Conservation (phyloP, 768 basidiomycete species). For the Neoboletus brunneissimus region DNA sequence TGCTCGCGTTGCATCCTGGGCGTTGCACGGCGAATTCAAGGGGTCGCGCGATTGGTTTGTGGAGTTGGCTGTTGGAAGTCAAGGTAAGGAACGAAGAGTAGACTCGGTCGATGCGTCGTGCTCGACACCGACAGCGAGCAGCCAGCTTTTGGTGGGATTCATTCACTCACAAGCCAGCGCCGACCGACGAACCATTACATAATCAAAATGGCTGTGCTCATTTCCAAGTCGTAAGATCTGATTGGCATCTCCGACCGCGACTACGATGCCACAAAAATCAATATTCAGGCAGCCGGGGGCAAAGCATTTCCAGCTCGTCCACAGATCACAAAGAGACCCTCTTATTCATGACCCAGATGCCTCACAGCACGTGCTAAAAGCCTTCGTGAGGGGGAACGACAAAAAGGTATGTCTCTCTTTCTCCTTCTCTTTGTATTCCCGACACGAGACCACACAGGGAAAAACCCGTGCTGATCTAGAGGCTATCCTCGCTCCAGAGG, state of each 20-base stretch:
- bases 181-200: conserved; percentile 32
- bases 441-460: conserved; percentile 47
- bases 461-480: conserved; percentile 84
- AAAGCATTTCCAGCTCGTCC: conserved; percentile 95
- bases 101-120: conserved; percentile 14
- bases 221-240: background rate
- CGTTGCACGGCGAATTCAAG: conserved; percentile 5
- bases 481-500: conserved; percentile 45
- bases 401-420: conserved; percentile 49
- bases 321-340: conserved; percentile 93
- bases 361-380: conserved; percentile 83
- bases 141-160: conserved; percentile 23
- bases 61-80: background rate
- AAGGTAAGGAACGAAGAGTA: conserved; percentile 3
- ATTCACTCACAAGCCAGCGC: conserved; percentile 22
- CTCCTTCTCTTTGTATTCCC: background rate
- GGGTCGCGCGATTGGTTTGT: background rate
- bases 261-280: conserved; percentile 66
- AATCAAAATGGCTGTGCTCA: conserved; percentile 16
- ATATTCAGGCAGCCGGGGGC: conserved; percentile 88
- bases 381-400: conserved; percentile 67
- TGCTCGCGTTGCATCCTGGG: conserved; percentile 73
- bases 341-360: conserved; percentile 92
- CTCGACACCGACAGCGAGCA: conserved; percentile 19
- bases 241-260: too few relatives aligned